These are phyloP conservation scores for Fusarium miscanthi DNA, from an alignment of 2,329 filamentous ascomycete species.

Conservation along the genomic window DNA sequence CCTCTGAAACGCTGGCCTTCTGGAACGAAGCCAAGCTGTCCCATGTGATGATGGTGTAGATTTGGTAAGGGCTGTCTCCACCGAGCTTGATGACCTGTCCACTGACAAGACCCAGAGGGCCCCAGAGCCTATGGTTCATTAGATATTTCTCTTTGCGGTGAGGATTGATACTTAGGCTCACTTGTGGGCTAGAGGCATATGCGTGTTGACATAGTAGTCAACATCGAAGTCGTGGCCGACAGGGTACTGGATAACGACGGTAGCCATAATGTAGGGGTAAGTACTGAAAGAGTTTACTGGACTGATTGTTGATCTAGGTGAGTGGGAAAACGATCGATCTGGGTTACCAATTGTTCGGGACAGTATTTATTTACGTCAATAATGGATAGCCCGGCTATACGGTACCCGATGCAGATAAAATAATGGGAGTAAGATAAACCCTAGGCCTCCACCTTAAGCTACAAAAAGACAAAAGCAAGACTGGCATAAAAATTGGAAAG, in stretches of 20 bases:
- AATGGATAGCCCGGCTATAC: not conserved
- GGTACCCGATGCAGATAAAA: not conserved
- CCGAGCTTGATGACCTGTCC: conserved; percentile 7
- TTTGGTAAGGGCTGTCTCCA: conserved; percentile 10
- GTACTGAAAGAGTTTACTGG: too few species aligned
- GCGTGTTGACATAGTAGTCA: conserved; percentile 17
- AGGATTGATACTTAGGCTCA: not conserved
- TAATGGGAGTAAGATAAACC: not conserved
- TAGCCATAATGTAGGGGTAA: not conserved
- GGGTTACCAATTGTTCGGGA: not conserved
- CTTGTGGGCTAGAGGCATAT: conserved; percentile 12
- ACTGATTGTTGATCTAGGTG: not conserved
- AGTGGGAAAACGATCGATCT: not conserved
- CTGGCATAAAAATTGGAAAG: accelerated
- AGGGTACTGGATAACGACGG: conserved; percentile 16
- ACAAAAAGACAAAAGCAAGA: not conserved
- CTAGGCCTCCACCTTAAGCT: not conserved
- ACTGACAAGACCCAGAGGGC: not conserved
- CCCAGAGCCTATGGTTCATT: not conserved
- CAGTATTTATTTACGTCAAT: not conserved
- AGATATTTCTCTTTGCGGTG: accelerated
- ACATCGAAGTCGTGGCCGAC: conserved; percentile 20
- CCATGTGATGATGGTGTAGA: conserved; percentile 7
- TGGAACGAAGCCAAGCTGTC: conserved; percentile 20
- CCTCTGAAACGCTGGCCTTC: not conserved